These are phyloP conservation scores for Lactarius quietus DNA, from an alignment of 768 basidiomycete species.

Conservation along the genomic window DNA sequence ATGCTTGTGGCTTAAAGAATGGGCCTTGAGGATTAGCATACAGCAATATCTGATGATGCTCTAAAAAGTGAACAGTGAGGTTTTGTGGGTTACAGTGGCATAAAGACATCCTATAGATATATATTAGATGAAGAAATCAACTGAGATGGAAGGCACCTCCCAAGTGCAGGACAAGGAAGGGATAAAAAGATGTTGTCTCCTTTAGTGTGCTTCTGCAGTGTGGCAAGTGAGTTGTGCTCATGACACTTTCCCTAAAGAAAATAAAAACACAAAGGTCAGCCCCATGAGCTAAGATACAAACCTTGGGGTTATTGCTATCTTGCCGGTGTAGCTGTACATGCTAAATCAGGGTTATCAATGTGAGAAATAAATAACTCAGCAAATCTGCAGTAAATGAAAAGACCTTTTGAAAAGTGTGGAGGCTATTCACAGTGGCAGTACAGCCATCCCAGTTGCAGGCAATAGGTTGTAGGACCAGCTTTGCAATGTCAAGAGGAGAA, in stretches of 20 bases:
- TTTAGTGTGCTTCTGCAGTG: slow-evolving; percentile 4
- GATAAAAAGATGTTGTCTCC: background rate
- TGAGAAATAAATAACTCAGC: background rate
- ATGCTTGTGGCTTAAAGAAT: slow-evolving; percentile 1
- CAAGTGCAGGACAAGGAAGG: slow-evolving; percentile 13
- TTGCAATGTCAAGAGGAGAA: slow-evolving; percentile 15
- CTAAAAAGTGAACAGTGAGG: slow-evolving; percentile 1
- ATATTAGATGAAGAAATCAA: background rate
- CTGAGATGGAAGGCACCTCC: background rate
- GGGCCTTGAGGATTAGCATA: background rate
- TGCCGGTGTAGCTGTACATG: slow-evolving; percentile 10
- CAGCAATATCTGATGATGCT: background rate
- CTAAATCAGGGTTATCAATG: background rate
- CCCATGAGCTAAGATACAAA: background rate
- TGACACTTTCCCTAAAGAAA: background rate
- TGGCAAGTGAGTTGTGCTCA: slow-evolving; percentile 5
- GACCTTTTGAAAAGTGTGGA: slow-evolving; percentile 16
- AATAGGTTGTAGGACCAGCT: slow-evolving; percentile 25
- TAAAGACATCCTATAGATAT: slow-evolving; percentile 5
- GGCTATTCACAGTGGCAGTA: slow-evolving; percentile 12
- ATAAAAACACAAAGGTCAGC: background rate
- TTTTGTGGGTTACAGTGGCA: background rate
- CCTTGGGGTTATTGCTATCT: background rate
- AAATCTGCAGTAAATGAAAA: background rate
- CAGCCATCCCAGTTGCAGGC: slow-evolving; percentile 16